Evolutionary conservation across 2,329 filamentous ascomycete species (phyloP).

Genomic region (Penicillium sp.): DNA sequence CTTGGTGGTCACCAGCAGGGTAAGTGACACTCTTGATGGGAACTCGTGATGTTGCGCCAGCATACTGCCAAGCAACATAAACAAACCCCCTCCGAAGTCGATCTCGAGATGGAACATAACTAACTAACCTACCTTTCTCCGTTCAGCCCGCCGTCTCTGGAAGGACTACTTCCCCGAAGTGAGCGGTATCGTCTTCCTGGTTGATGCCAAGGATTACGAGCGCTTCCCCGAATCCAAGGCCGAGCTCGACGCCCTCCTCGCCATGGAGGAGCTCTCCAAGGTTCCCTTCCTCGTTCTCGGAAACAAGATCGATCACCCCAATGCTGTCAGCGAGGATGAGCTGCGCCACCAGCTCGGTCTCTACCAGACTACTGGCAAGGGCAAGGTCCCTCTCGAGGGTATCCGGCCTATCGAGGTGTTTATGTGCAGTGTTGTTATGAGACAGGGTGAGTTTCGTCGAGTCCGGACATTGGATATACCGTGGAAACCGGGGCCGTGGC

Average conservation of each 20-base stretch:
- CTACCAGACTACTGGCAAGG: constrained; percentile 95
- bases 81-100: background rate
- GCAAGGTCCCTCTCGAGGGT: constrained; percentile 86
- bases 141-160: constrained; percentile 81
- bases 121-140: constrained; percentile 1
- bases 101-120: background rate
- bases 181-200: constrained; percentile 93
- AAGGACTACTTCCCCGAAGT: constrained; percentile 97
- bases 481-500: background rate
- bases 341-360: constrained; percentile 86
- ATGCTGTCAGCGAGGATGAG: constrained; percentile 93
- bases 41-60: background rate
- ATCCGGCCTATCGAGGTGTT: constrained; percentile 96
- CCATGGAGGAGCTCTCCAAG: constrained; percentile 95
- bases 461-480: background rate
- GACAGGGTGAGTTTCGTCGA: constrained; percentile 64
- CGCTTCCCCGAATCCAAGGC: constrained; percentile 92
- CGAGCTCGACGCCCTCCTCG: constrained; percentile 90
- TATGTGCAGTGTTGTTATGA: constrained; percentile 99
- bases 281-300: constrained; percentile 94
- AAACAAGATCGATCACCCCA: constrained; percentile 99
- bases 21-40: constrained; percentile 41
- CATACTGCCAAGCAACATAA: background rate
- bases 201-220: constrained; percentile 96
- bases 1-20: constrained; percentile 91